These are phyloP conservation scores for Trichophyton verrucosum DNA, from an alignment of 2,329 filamentous ascomycete genomes.

Conservation along the genomic window DNA sequence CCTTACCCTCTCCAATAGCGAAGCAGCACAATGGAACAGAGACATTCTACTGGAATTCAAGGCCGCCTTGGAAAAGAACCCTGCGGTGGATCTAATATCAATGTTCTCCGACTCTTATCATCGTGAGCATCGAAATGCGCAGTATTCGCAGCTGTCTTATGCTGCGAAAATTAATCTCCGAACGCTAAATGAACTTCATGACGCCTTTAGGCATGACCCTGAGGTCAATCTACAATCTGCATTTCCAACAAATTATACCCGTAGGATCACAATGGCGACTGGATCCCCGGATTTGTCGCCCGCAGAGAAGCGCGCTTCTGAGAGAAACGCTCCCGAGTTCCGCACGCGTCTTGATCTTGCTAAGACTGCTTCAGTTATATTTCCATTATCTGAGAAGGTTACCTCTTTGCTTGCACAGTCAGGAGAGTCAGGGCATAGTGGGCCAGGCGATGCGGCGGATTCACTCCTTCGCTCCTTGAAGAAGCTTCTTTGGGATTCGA, in stretches of 20 bases:
- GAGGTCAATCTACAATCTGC: no score
- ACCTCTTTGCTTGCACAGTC: slow-evolving; percentile 11
- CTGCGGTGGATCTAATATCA: slow-evolving; percentile 16
- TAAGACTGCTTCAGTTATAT: slow-evolving; percentile 16
- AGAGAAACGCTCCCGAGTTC: slow-evolving; percentile 13
- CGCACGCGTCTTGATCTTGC: slow-evolving; percentile 14
- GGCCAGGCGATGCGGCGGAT: no score
- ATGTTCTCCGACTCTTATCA: slow-evolving; percentile 17
- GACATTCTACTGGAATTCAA: slow-evolving; percentile 16
- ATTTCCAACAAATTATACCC: no score
- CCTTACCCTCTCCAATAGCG: slow-evolving; percentile 9
- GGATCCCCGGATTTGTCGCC: no score
- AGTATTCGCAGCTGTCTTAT: slow-evolving; percentile 4
- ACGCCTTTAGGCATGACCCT: no score
- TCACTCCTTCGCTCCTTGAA: slow-evolving; percentile 11
- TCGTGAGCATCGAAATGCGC: slow-evolving; percentile 3
- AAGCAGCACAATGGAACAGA: slow-evolving; percentile 17
- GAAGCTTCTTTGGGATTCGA: slow-evolving; percentile 17
- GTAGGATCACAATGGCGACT: no score
- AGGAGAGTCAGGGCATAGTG: slow-evolving; percentile 9
- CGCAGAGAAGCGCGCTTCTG: no score
- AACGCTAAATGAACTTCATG: no score
- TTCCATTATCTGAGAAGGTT: slow-evolving; percentile 16
- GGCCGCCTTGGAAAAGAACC: slow-evolving; percentile 14
- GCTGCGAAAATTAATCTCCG: no score